Conservation (phyloP, 768 basidiomycete species). For the Lactarius quietus region DNA sequence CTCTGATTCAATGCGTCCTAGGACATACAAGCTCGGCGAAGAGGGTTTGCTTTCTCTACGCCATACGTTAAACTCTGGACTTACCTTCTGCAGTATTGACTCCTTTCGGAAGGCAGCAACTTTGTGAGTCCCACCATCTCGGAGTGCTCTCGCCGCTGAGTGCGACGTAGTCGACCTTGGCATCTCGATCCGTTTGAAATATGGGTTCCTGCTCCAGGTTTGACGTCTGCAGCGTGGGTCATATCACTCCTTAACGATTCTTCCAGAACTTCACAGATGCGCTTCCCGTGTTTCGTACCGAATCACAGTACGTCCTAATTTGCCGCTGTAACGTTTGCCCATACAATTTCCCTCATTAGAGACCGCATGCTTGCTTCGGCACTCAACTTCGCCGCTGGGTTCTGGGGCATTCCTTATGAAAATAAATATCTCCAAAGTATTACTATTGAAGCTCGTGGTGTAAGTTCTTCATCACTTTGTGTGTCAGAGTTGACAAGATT, state of each 20-base stretch:
- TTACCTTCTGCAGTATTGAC: conserved; percentile 57
- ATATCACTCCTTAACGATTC: conserved; percentile 30
- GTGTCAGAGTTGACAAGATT: background rate
- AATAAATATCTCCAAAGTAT: conserved; percentile 45
- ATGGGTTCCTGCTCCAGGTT: conserved; percentile 41
- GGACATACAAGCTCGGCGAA: conserved; percentile 88
- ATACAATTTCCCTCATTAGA: conserved; percentile 25
- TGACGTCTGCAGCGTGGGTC: conserved; percentile 1
- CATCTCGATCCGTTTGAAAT: conserved; percentile 42
- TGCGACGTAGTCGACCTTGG: conserved; percentile 38
- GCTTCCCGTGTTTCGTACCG: conserved; percentile 51
- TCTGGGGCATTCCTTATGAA: conserved; percentile 47
- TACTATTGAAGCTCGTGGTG: conserved; percentile 38
- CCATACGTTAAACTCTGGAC: background rate
- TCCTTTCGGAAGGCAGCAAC: conserved; percentile 85
- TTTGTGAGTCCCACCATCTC: conserved; percentile 51
- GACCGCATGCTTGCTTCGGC: conserved; percentile 53
- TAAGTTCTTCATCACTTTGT: conserved; percentile 29
- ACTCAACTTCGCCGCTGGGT: conserved; percentile 49
- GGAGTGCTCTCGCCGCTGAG: background rate
- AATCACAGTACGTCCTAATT: conserved; percentile 39
- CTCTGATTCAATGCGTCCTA: conserved; percentile 29
- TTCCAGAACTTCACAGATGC: conserved; percentile 39
- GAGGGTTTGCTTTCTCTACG: conserved; percentile 49
- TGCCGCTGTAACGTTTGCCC: background rate